Percentiles rank a stretch among this genome's conserved stretches.
Conservation (phyloP, 2,329 filamentous ascomycete genomes). For the Fusarium metavorans region DNA sequence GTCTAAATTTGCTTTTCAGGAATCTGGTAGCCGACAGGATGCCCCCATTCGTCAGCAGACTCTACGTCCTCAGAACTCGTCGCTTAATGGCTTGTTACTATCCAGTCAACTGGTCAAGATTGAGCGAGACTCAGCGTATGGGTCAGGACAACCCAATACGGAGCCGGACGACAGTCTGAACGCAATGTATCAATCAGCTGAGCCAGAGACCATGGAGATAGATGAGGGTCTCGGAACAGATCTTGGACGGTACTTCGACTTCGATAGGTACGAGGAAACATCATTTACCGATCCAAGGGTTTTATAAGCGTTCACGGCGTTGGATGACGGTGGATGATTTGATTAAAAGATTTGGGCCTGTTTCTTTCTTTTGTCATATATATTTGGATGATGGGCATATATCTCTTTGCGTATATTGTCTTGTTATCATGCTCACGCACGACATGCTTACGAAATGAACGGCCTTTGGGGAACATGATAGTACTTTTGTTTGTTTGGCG, state of each 20-base stretch:
- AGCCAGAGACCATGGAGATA: background rate
- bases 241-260: constrained; percentile 14
- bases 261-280: background rate
- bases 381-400: background rate
- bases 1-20: constrained; percentile 16
- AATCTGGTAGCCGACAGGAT: background rate
- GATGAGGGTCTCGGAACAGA: background rate
- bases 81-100: constrained; percentile 5
- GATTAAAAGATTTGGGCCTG: background rate
- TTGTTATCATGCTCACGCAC: background rate
- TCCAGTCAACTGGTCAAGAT: background rate
- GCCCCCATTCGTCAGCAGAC: constrained; percentile 10
- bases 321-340: background rate
- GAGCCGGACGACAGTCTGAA: background rate
- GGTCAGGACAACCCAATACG: background rate
- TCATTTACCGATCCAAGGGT: background rate
- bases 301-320: background rate
- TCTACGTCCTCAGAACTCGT: background rate
- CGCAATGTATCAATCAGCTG: background rate
- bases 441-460: background rate
- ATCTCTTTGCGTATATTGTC: background rate
- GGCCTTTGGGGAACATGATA: background rate
- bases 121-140: constrained; percentile 29
- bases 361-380: background rate
- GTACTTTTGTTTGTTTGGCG: background rate